Percentiles rank a stretch among this genome's conserved stretches.
Evolutionary conservation across 2,329 filamentous ascomycete genomes (phyloP).

Genomic region (Sporothrix dimorphospora): DNA sequence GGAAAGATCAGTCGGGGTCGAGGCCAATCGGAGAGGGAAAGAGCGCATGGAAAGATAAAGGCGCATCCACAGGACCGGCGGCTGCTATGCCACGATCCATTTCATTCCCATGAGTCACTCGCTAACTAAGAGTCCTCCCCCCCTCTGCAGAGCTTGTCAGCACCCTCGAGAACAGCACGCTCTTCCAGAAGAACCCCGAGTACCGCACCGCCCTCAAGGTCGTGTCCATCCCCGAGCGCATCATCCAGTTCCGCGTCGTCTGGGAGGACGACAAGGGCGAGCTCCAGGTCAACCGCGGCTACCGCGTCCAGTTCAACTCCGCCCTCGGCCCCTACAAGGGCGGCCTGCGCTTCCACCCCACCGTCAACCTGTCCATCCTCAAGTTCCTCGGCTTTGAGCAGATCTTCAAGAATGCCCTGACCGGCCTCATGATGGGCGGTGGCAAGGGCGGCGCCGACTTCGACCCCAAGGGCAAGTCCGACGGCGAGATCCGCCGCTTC

Average conservation of each 20-base stretch:
- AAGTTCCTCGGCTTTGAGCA: conserved; percentile 99
- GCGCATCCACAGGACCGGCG: neutral
- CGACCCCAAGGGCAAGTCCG: conserved; percentile 97
- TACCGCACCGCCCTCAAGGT: conserved; percentile 90
- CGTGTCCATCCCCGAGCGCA: conserved; percentile 86
- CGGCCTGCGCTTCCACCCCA: conserved; percentile 91
- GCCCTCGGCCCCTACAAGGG: conserved; percentile 98
- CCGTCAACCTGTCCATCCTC: conserved; percentile 77
- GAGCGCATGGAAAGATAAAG: neutral
- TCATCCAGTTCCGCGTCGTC: conserved; percentile 95
- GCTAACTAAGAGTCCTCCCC: neutral
- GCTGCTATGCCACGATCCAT: neutral
- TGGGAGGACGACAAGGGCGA: conserved; percentile 95
- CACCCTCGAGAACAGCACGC: conserved; percentile 89
- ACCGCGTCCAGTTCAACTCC: conserved; percentile 98
- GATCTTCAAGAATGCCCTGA: conserved; percentile 99
- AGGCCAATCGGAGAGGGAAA: conserved; percentile 5
- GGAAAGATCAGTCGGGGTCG: neutral
- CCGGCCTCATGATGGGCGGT: conserved; percentile 92
- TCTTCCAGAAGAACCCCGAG: conserved; percentile 93
- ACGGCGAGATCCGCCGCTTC: conserved; percentile 97
- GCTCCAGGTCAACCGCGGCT: conserved; percentile 90
- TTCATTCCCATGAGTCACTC: neutral
- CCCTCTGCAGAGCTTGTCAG: conserved; percentile 76
- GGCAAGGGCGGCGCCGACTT: conserved; percentile 98